Conservation (phyloP, 2,329 filamentous ascomycete genomes). For the Colletotrichum trifolii region DNA sequence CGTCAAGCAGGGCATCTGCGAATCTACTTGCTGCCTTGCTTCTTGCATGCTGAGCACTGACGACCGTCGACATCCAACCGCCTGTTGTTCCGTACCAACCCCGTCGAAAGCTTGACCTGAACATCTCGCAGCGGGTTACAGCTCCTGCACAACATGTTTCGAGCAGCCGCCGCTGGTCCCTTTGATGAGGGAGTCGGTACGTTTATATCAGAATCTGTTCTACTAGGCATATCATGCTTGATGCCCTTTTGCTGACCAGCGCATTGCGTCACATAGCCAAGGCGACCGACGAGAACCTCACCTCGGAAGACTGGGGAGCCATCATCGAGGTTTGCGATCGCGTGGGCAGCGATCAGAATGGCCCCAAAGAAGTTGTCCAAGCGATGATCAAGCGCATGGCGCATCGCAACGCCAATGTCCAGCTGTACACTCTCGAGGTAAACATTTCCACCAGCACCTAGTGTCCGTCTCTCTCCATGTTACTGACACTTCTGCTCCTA, state of each 20-base stretch:
- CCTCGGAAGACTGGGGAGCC: constrained; percentile 77
- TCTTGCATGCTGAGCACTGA: neutral
- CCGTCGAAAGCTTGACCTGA: neutral
- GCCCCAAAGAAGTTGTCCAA: constrained; percentile 85
- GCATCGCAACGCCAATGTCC: constrained; percentile 94
- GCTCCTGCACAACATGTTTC: constrained; percentile 61
- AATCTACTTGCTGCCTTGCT: constrained; percentile 4
- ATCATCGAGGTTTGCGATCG: constrained; percentile 74
- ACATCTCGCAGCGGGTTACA: constrained; percentile 28
- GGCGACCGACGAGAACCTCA: constrained; percentile 98
- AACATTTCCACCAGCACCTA: constrained; percentile 36
- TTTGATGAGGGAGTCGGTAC: constrained; percentile 71
- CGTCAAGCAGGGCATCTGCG: neutral
- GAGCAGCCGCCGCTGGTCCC: constrained; percentile 66
- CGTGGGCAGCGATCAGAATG: constrained; percentile 64
- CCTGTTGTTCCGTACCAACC: neutral
- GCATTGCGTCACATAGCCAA: constrained; percentile 57
- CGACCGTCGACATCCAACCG: neutral
- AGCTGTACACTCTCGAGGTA: constrained; percentile 92
- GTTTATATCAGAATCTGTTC: constrained; percentile 41
- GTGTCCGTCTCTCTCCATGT: neutral
- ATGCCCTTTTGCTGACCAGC: constrained; percentile 1
- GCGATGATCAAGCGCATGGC: constrained; percentile 92
- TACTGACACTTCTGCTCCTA: constrained; percentile 22
- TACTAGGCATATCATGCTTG: neutral